Base-by-base conservation (phyloP, 108 stramenopile genomes). In the Aurantiochytrium sp. region DNA sequence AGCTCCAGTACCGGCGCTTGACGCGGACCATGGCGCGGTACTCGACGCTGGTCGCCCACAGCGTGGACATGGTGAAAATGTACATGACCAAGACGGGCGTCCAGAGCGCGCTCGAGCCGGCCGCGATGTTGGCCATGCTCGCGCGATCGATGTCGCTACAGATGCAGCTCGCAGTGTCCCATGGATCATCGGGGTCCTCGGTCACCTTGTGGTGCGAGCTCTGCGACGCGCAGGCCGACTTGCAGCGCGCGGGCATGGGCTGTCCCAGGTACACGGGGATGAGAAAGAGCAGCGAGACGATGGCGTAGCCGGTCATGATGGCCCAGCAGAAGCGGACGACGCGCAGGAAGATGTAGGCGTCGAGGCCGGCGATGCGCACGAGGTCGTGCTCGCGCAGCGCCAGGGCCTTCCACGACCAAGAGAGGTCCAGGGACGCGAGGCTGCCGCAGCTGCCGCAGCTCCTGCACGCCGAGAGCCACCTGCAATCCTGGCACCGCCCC, bases 121-220 rank as follows among this genome's bases (percentile, higher is more conserved):
- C n/a, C 10, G 39, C 73, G 73, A 81, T 81, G 73, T 41, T 81
- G n/a, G 73, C 73, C 73, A 81, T 81, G 45, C 73, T 81, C 17
- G 73, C 73, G 36, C 73, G 73, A 48, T 81, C 73, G 24, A 81
- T 81, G 27, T 41, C 42, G 45, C 73, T 30, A 81, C 73, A 81
- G 1, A 81, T 48, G 24, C 73, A 81, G 73, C 73, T 81, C 24
- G 73, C 73, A 15, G 39, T 24, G 24, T 81, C 73, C 73, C 73
- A 81, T 0, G 73, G 73, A 12, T 48, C 42, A 41, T 41, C 42
- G 10, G 73, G 42, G 45, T 81, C 73, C 3, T 6, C n/a, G 6
- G n/a, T 30, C 8, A 65, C 27, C 19, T 42, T 48, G 39, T 81
- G n/a, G 73, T 48, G 39, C n/a, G n/a, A 24, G 39, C 17, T 24